Base-by-base conservation (phyloP, 768 basidiomycete species). In the Kwoniella bestiolae region DNA sequence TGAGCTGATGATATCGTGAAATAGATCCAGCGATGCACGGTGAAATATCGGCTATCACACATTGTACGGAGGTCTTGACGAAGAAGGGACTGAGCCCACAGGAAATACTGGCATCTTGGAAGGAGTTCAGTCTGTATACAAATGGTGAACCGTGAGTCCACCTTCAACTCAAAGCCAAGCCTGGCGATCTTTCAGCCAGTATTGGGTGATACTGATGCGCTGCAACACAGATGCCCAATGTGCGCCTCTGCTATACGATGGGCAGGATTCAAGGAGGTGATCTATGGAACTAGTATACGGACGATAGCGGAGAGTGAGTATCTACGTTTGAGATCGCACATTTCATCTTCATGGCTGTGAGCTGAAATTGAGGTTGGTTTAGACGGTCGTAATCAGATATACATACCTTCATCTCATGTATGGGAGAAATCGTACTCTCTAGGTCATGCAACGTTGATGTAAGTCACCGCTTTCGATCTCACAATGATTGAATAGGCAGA, bases 381-480 rank as follows among this genome's bases (percentile, higher is more conserved):
- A 76, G 67, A 66, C 47, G 70, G 74, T 23, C 69, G 67, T 47
- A 72, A 71, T 56, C 78, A 71, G 56, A 78, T 78, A 51, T 78
- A 73, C 66, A 69, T 78, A 31, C 76, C 76, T 3, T 78, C 76
- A 0, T 62, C 64, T 6, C 26, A 66, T n/a, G 66, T 78, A 26
- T 73, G 74, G 65, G 62, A 70, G 28, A 75, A 75, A 18, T 68
- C 63, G 3, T 75, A 73, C 57, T 68, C 68, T 2, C 52, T 78
- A 2, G 70, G 72, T 5, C 70, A 71, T 56, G 66, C 65, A 9
- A 70, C 74, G 1, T 47, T 66, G 23, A 68, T 71, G 70, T 67
- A 28, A 41, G 68, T 65, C 3, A 14, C 5, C 34, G 11, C 8
- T 26, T 18, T 14, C n/a, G n/a, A 38, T 3, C 35, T 16, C 35